These are phyloP conservation scores for Penicillium bialowiezense DNA, from an alignment of 495 filamentous ascomycete genomes.

Conservation along the genomic window DNA sequence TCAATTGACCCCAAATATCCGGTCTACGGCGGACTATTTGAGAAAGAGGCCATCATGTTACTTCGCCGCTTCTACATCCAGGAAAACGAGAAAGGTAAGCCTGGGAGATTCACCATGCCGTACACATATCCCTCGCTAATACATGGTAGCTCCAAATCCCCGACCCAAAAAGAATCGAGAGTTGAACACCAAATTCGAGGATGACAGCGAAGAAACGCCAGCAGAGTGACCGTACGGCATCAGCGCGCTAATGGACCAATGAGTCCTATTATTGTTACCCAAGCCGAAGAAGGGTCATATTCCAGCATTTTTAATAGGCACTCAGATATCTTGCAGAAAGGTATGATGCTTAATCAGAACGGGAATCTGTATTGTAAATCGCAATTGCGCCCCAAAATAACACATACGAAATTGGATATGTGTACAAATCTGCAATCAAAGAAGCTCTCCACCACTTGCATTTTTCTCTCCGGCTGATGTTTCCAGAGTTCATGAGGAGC, in stretches of 20 bases:
- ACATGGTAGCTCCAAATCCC: constrained; percentile 56
- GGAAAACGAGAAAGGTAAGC: constrained; percentile 81
- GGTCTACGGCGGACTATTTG: constrained; percentile 77
- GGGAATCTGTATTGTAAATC: constrained; percentile 24
- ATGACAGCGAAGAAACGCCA: constrained; percentile 3
- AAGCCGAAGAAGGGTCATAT: too few relatives aligned
- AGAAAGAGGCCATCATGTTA: constrained; percentile 85
- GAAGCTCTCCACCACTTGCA: constrained; percentile 1
- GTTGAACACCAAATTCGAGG: constrained; percentile 43
- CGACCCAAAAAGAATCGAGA: constrained; percentile 53
- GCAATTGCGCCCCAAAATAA: constrained; percentile 23
- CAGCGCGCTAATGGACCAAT: too few relatives aligned
- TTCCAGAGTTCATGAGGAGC: constrained; percentile 20
- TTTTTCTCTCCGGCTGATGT: constrained; percentile 2
- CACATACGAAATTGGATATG: constrained; percentile 26
- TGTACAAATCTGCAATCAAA: constrained; percentile 27
- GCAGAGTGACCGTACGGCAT: background rate
- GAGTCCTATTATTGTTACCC: too few relatives aligned
- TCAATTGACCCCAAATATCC: constrained; percentile 70
- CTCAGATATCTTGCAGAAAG: background rate
- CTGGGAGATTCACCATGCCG: background rate
- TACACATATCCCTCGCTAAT: constrained; percentile 6
- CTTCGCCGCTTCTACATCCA: constrained; percentile 93
- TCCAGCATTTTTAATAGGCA: too few relatives aligned
- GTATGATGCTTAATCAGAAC: constrained; percentile 5